Conservation (phyloP, 2,329 filamentous ascomycete species). For the Colletotrichum camelliae region DNA sequence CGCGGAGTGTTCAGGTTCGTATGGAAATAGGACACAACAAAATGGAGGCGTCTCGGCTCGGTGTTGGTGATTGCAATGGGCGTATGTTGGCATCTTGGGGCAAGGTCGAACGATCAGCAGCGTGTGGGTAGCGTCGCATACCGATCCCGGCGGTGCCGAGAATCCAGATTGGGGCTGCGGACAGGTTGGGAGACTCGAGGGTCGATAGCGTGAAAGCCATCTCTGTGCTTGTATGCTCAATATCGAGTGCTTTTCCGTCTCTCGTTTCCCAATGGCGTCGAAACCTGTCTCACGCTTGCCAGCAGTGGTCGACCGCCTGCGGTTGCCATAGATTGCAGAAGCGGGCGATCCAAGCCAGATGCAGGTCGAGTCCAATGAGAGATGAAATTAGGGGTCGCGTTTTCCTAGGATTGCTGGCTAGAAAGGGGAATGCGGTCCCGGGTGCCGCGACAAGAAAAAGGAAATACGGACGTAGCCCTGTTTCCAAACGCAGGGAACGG, state of each 20-base stretch:
- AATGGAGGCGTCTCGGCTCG: neutral
- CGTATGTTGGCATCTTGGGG: neutral
- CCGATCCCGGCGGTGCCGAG: neutral
- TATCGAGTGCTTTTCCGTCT: neutral
- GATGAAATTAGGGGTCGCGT: neutral
- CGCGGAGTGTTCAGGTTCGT: neutral
- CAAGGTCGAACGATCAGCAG: neutral
- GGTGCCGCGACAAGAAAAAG: neutral
- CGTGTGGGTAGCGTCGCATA: neutral
- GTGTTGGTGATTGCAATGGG: neutral
- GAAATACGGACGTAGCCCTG: neutral
- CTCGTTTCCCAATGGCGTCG: neutral
- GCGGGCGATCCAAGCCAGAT: neutral
- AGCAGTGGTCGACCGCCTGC: neutral
- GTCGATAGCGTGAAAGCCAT: neutral
- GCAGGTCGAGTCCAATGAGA: neutral
- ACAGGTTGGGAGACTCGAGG: neutral
- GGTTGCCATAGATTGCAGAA: neutral
- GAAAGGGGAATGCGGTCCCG: neutral
- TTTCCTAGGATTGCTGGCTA: neutral
- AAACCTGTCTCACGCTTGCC: slow-evolving; percentile 5
- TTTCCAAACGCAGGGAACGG: neutral
- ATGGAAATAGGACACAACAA: neutral
- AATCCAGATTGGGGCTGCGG: neutral
- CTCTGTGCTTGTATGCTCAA: neutral